phyloP scores from a whole-genome alignment of 2,329 filamentous ascomycete species.

The Penicillium sp. region DNA sequence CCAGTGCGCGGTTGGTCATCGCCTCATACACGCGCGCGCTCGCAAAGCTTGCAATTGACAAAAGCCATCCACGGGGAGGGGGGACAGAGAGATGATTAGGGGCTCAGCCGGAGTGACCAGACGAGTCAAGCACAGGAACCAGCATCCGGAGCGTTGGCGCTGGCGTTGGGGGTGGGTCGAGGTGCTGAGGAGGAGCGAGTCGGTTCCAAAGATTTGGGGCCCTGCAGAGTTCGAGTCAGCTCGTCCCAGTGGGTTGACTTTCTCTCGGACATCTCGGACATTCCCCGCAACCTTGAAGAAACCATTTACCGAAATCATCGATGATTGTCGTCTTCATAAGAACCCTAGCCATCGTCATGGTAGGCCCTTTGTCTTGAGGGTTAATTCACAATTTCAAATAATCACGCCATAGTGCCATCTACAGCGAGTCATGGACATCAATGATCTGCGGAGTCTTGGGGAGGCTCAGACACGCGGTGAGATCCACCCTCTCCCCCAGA shows the following conservation, averaged over 20 bases:
- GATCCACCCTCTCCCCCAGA: constrained; percentile 10
- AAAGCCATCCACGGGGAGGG: constrained; percentile 37
- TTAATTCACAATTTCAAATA: no score
- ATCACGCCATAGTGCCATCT: not conserved
- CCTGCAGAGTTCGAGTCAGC: constrained; percentile 4
- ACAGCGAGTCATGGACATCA: constrained; percentile 11
- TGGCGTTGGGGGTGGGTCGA: constrained; percentile 20
- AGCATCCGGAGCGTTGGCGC: constrained; percentile 2
- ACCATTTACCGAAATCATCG: constrained; percentile 1
- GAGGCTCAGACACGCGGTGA: constrained; percentile 11
- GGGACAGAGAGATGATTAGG: not conserved
- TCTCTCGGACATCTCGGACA: not conserved
- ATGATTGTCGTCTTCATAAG: not conserved
- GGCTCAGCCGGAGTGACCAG: constrained; percentile 6
- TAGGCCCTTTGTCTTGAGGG: not conserved
- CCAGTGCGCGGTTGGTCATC: constrained; percentile 43
- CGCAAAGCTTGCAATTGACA: constrained; percentile 24
- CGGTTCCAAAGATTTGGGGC: constrained; percentile 6
- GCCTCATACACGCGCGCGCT: constrained; percentile 36
- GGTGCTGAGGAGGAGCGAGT: constrained; percentile 3
- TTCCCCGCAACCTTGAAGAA: constrained; percentile 6
- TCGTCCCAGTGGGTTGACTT: not conserved
- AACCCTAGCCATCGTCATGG: not conserved
- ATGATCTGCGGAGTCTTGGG: constrained; percentile 14
- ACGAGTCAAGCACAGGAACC: constrained; percentile 12